phyloP scores from a whole-genome alignment of 148 eudicot species.

The Cornus kousa region DNA sequence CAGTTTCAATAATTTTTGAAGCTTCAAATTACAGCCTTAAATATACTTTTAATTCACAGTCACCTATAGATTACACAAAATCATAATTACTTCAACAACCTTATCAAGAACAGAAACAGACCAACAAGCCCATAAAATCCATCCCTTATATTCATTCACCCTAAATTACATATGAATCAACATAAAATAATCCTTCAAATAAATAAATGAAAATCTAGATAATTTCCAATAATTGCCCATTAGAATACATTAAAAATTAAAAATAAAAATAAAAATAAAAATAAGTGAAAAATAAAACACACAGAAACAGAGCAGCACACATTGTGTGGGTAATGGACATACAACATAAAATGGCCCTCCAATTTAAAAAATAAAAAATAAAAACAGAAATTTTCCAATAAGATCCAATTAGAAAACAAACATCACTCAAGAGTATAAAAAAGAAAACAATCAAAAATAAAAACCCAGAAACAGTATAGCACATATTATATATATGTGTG shows the following conservation, averaged over 20 bases:
- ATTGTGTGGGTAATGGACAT: not conserved
- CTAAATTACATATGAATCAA: too few species aligned
- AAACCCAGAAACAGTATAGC: not conserved
- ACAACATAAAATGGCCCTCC: too few species aligned
- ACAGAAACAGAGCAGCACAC: not conserved
- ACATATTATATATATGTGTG: not conserved
- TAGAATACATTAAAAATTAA: not conserved
- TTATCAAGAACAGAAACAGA: not conserved
- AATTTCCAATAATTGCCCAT: not conserved
- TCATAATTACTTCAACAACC: not conserved
- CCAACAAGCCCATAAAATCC: not conserved
- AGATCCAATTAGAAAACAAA: too few species aligned
- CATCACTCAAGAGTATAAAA: too few species aligned
- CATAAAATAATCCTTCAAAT: too few species aligned
- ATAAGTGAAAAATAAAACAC: conserved; percentile 7
- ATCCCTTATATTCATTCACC: too few species aligned
- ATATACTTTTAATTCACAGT: not conserved
- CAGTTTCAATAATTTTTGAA: not conserved
- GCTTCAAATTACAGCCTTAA: not conserved
- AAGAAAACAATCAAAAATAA: not conserved
- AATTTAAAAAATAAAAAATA: too few species aligned
- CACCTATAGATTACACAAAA: not conserved
- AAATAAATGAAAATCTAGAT: not conserved
- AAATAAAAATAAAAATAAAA: not conserved
- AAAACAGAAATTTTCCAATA: too few species aligned